Percentiles rank a stretch among this genome's conserved stretches.
Conservation (phyloP, 176 grass and related monocot genomes). For the Alopecurus myosuroides region DNA sequence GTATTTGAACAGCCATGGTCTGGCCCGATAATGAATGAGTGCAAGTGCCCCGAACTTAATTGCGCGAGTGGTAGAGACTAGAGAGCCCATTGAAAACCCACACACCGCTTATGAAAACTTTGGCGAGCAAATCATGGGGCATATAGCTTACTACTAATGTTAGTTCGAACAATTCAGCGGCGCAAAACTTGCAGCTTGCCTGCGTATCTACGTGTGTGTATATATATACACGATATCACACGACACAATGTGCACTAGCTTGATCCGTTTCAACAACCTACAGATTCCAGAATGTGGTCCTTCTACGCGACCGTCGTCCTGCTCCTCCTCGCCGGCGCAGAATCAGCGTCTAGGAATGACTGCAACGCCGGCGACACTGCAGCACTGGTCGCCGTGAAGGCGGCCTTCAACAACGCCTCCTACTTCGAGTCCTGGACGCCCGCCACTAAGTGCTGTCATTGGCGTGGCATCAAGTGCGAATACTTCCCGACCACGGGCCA, state of each 20-base stretch:
- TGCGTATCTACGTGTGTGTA: neutral
- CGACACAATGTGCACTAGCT: neutral
- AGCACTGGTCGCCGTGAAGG: neutral
- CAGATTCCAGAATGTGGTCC: neutral
- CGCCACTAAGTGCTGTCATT: neutral
- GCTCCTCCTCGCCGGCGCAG: neutral
- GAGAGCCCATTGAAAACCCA: neutral
- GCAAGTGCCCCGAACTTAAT: neutral
- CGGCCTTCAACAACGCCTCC: neutral
- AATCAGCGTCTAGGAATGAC: neutral
- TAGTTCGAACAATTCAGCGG: neutral
- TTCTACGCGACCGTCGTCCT: neutral
- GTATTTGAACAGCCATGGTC: neutral
- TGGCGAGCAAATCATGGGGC: neutral
- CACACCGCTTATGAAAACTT: neutral
- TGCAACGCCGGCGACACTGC: neutral
- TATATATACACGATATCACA: neutral
- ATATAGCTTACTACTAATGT: neutral
- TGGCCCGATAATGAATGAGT: neutral
- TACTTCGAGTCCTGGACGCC: neutral
- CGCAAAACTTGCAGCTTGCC: neutral
- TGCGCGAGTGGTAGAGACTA: neutral
- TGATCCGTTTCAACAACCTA: neutral
- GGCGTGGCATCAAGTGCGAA: neutral
- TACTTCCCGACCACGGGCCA: neutral